phyloP scores from a whole-genome alignment of 192 early-diverging fungal genomes.

The Coemansia asiatica region DNA sequence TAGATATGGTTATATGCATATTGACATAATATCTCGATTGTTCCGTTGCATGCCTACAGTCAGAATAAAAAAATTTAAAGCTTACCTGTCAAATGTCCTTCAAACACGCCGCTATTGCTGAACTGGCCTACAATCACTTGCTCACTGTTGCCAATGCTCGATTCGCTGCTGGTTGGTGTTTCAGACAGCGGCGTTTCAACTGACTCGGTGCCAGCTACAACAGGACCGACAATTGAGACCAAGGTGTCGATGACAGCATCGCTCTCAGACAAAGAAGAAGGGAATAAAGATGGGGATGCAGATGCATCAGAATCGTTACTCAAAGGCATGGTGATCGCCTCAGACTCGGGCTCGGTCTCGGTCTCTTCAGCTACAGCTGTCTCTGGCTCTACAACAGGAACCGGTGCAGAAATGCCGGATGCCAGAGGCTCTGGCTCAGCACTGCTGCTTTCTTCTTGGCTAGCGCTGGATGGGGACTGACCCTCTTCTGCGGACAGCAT shows the following conservation, averaged over 20 bases:
- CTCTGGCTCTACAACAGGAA: background rate
- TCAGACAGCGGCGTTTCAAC: conserved; percentile 9
- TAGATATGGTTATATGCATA: background rate
- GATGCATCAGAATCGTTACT: background rate
- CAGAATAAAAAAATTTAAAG: no score
- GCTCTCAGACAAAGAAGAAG: background rate
- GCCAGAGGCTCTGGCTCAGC: background rate
- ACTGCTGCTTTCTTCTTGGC: background rate
- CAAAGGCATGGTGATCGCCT: background rate
- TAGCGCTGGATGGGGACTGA: background rate
- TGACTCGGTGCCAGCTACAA: conserved; percentile 12
- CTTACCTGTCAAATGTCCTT: conserved; percentile 14
- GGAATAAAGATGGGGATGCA: background rate
- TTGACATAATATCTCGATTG: background rate
- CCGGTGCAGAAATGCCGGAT: background rate
- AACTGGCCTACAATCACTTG: conserved; percentile 2
- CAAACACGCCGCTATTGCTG: conserved; percentile 6
- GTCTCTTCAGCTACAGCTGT: conserved; percentile 6
- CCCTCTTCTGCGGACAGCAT: conserved; percentile 21
- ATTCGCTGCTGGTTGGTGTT: conserved; percentile 1
- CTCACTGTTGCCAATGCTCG: background rate
- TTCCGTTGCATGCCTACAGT: background rate
- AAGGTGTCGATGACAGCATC: conserved; percentile 1
- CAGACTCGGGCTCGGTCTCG: conserved; percentile 7
- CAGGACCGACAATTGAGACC: background rate